Evolutionary conservation across 208 protist genomes (phyloP).

Genomic region (Leishmania amazonensis): DNA sequence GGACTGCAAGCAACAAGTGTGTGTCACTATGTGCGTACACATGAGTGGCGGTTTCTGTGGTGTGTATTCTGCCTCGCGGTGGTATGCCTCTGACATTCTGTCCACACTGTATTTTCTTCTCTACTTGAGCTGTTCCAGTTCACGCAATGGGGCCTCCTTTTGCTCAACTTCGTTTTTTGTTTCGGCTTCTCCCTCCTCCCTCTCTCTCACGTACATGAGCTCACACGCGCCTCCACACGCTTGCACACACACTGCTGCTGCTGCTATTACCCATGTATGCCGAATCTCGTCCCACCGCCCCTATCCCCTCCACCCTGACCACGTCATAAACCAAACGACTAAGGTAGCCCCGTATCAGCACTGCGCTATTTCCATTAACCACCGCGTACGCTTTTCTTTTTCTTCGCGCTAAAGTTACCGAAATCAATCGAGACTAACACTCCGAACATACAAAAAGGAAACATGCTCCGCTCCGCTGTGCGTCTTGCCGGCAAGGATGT

Average conservation of each 20-base stretch:
- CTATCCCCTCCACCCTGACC: background rate
- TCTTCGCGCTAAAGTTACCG: background rate
- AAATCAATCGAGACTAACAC: background rate
- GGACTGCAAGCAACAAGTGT: background rate
- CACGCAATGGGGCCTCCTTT: background rate
- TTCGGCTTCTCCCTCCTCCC: background rate
- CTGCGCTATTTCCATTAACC: background rate
- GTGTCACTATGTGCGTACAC: background rate
- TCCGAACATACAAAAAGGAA: constrained; percentile 12
- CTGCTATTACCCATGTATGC: background rate
- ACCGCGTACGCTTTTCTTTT: background rate
- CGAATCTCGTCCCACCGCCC: background rate
- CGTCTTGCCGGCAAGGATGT: constrained; percentile 93
- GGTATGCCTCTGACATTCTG: background rate
- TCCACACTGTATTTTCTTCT: background rate
- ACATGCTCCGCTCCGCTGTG: constrained; percentile 60
- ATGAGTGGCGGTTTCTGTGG: background rate
- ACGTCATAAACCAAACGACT: background rate
- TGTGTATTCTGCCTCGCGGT: background rate
- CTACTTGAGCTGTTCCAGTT: background rate
- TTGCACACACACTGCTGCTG: background rate
- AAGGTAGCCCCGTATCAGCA: background rate
- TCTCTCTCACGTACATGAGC: background rate
- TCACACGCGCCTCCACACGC: too few relatives aligned
- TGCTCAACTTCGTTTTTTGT: background rate